Percentiles rank a stretch among this genome's conserved stretches.
phyloP scores from a whole-genome alignment of 1,139 yeast species.

The Suhomyces yuchorum region DNA sequence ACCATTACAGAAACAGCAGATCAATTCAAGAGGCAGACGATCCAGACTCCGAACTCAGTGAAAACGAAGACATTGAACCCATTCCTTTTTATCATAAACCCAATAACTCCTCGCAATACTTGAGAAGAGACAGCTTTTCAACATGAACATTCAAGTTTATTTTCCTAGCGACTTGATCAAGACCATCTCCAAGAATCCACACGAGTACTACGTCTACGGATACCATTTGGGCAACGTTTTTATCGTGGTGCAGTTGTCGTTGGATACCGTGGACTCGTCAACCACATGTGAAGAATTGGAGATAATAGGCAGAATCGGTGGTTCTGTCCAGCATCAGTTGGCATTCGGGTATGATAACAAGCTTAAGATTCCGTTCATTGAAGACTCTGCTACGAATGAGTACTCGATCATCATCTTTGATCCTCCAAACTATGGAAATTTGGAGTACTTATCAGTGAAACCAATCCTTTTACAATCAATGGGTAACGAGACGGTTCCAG shows the following conservation, averaged over 20 bases:
- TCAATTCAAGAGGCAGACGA: neutral
- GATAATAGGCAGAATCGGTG: constrained; percentile 27
- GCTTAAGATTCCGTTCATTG: constrained; percentile 8
- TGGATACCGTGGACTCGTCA: constrained; percentile 14
- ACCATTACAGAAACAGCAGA: neutral
- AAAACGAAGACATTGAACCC: constrained; percentile 3
- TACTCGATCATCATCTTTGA: constrained; percentile 58
- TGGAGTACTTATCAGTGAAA: constrained; percentile 77
- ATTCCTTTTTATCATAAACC: constrained; percentile 35
- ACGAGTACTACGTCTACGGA: constrained; percentile 27
- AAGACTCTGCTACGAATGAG: neutral
- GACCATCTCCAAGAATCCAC: constrained; percentile 9
- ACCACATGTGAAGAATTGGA: constrained; percentile 18
- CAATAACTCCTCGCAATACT: constrained; percentile 46
- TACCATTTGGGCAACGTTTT: constrained; percentile 27
- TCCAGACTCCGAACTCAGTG: constrained; percentile 9
- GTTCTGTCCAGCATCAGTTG: neutral
- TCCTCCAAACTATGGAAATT: constrained; percentile 70
- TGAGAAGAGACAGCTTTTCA: constrained; percentile 45
- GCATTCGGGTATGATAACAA: constrained; percentile 5
- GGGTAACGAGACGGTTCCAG: constrained; percentile 18
- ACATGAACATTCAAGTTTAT: constrained; percentile 33
- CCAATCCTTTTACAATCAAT: constrained; percentile 70
- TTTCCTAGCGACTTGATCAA: constrained; percentile 37
- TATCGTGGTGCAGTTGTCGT: constrained; percentile 28